Base-by-base conservation (phyloP, 1,139 yeast genomes). In the Suhomyces choctaworum region DNA sequence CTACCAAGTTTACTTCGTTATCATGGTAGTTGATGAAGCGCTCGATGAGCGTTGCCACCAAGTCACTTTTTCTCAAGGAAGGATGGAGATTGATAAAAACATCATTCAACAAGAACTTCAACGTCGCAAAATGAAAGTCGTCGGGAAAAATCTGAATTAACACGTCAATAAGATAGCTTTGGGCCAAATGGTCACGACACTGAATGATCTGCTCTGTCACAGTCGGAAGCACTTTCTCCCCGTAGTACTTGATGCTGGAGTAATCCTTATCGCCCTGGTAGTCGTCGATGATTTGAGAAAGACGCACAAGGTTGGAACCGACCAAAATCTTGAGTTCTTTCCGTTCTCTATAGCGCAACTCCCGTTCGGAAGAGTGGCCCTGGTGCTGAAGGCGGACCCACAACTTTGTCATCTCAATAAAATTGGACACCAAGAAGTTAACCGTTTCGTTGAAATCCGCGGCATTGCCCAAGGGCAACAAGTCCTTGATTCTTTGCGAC, bases 381-480 rank as follows among this genome's bases (percentile, higher is more conserved):
- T 89, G 96, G 56, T 90, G 96, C 62, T 92, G 97, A 44, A 89
- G 69, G 36, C 98, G 73, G 1, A 94, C 97, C 98, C 98, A 92
- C 32, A 92, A 69, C 58, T 94, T 92, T 64, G 94, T 92, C 98
- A 92, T 92, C 57, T 92, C 98, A 42, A 90, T 82, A 58, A 92
- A 94, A 57, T 92, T 94, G 21, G 86, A 78, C 38, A 88, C 74
- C 29, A 90, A 76, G 52, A 90, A 90, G 34, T 76, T 76, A 20
- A 83, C 76, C 27, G 92, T 72, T 60, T 82, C 86, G 45, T 76
- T 64, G 36, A 82, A 66, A 44, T 78, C 80, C 5, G 71, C 75
- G 27, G 62, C 63, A 7, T 46, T 56, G 19, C 58, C 44, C 48
- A 57, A 51, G 2, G 90, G 88, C 34, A 86, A 61, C 40, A 84